phyloP scores from a whole-genome alignment of 768 basidiomycete genomes.

The Tricholoma hemisulphureum region DNA sequence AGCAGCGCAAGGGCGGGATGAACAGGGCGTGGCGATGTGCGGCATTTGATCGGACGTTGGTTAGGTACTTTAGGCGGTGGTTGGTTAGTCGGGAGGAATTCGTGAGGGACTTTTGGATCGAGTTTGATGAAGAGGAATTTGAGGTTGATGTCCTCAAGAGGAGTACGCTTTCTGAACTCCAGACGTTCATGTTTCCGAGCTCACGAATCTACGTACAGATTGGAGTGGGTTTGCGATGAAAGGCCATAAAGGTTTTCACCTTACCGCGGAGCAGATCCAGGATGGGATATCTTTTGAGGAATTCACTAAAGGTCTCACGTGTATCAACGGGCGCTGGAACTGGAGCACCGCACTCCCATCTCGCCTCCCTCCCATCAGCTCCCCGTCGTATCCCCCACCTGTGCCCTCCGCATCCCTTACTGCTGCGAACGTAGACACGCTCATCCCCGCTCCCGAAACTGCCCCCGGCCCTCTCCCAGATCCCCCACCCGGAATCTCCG shows the following conservation, averaged over 20 bases:
- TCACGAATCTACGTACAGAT: conserved; percentile 20
- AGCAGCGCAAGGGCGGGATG: conserved; percentile 36
- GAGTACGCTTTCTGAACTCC: conserved; percentile 23
- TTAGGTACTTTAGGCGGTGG: conserved; percentile 43
- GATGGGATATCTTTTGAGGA: conserved; percentile 32
- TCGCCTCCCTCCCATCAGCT: background rate
- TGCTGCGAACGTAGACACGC: background rate
- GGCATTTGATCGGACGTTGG: conserved; percentile 43
- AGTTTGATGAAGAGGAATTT: conserved; percentile 36
- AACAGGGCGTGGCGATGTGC: conserved; percentile 32
- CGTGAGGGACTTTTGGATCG: conserved; percentile 34
- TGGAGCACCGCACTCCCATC: background rate
- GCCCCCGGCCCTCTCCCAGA: no score
- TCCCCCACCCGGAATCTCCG: background rate
- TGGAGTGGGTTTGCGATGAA: conserved; percentile 39
- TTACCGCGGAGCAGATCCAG: conserved; percentile 36
- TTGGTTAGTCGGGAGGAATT: conserved; percentile 39
- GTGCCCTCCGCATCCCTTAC: background rate
- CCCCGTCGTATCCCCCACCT: background rate
- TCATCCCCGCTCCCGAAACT: background rate
- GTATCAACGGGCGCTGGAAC: background rate
- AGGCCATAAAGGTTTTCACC: conserved; percentile 41
- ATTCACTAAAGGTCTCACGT: conserved; percentile 29
- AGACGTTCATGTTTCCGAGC: background rate
- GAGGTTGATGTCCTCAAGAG: conserved; percentile 36